Evolutionary conservation across 768 basidiomycete species (phyloP).

Genomic region (Suillus sp.): DNA sequence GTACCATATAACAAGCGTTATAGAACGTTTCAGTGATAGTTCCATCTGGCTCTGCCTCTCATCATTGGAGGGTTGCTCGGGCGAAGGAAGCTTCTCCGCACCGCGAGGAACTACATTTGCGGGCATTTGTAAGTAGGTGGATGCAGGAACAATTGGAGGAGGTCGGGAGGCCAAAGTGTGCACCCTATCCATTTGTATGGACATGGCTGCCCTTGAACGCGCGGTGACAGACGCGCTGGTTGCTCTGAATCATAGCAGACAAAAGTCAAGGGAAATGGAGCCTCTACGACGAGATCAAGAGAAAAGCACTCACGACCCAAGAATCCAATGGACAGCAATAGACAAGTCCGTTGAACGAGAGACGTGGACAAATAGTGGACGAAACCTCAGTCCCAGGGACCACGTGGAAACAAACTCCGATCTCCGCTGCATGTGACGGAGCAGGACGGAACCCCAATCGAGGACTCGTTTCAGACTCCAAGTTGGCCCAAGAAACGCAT

Average conservation of each 20-base stretch:
- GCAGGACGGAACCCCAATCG: neutral
- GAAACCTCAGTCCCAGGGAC: slow-evolving; percentile 8
- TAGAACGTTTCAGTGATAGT: slow-evolving; percentile 49
- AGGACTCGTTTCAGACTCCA: neutral
- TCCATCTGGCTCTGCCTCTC: slow-evolving; percentile 36
- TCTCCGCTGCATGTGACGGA: neutral
- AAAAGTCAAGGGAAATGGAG: slow-evolving; percentile 6
- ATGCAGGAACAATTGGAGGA: slow-evolving; percentile 13
- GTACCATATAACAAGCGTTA: slow-evolving; percentile 73
- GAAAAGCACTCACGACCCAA: slow-evolving; percentile 3
- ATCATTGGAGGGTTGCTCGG: slow-evolving; percentile 16
- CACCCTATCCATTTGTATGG: slow-evolving; percentile 32
- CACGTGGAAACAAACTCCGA: slow-evolving; percentile 10
- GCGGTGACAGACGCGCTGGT: neutral
- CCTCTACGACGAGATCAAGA: neutral
- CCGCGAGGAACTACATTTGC: slow-evolving; percentile 6
- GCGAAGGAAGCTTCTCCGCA: slow-evolving; percentile 18
- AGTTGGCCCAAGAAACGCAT: neutral
- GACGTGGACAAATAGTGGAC: slow-evolving; percentile 11
- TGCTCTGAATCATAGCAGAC: slow-evolving; percentile 7
- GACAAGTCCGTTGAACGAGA: slow-evolving; percentile 8
- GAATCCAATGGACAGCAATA: slow-evolving; percentile 9
- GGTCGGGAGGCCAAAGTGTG: slow-evolving; percentile 21
- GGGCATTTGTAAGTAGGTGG: slow-evolving; percentile 18
- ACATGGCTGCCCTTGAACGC: slow-evolving; percentile 18